Percentiles rank a stretch among this genome's conserved stretches.
Conservation (phyloP, 202 grass and related monocot genomes). For the Setaria viridis region DNA sequence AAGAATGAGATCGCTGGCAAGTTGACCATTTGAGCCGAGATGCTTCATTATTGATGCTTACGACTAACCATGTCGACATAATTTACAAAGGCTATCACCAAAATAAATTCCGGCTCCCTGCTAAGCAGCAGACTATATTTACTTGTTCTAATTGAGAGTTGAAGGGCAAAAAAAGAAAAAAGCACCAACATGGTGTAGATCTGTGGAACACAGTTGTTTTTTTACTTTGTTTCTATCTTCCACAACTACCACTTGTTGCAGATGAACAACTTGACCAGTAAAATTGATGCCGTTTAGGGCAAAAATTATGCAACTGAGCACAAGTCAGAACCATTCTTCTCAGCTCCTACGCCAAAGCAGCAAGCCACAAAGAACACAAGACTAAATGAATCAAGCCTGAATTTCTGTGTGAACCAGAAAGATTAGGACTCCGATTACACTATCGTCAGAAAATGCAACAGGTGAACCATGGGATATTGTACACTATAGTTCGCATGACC, state of each 20-base stretch:
- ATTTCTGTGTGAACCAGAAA: constrained; percentile 16
- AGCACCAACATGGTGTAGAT: neutral
- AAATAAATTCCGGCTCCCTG: constrained; percentile 42
- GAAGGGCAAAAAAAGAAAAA: neutral
- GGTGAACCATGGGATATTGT: neutral
- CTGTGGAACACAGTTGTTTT: constrained; percentile 19
- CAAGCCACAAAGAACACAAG: neutral
- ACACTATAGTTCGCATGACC: neutral
- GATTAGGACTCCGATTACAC: neutral
- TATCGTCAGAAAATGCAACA: neutral
- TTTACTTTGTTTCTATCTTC: neutral
- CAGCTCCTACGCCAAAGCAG: neutral
- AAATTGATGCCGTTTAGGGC: neutral
- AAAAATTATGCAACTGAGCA: neutral
- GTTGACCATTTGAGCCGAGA: constrained; percentile 42
- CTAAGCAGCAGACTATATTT: constrained; percentile 34
- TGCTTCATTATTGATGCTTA: constrained; percentile 57
- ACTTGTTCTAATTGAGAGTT: constrained; percentile 2
- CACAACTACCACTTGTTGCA: neutral
- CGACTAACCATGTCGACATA: constrained; percentile 39
- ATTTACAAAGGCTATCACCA: constrained; percentile 33
- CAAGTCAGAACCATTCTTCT: neutral
- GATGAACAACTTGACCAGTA: constrained; percentile 5
- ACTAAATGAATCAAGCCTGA: neutral
- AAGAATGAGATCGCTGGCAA: constrained; percentile 34